Base-by-base conservation (phyloP, 495 filamentous ascomycete species). In the Corynascus novoguineensis region DNA sequence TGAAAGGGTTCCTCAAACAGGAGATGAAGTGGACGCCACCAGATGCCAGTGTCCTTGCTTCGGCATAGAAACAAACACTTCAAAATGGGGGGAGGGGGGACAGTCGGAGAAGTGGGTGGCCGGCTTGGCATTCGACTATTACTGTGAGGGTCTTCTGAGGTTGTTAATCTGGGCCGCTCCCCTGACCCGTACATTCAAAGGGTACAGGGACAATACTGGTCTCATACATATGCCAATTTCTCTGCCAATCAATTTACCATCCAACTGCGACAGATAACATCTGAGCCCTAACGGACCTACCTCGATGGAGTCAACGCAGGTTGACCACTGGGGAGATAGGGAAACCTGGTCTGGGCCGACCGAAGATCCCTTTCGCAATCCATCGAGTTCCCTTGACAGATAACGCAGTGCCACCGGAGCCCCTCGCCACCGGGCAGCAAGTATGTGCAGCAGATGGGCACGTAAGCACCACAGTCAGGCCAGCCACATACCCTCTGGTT, bases 1-100 rank as follows among this genome's bases (percentile, higher is more conserved):
- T 66, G 32, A 60, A 64, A 41, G 45, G 10, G 50, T 64, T 66
- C 37, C 38, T 66, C 27, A 52, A 51, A 61, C 29, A 56, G 31
- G 64, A 66, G 58, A 55, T 66, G 58, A 17, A 40, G 15, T 66
- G 64, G 64, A 31, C 22, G 29, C 49, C 31, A 58, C 71, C 58
- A 64, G 68, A 69, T 3, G 34, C 31, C 9, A 38, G 19, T 22
- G 34, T 7, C 24, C 4, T 12, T 24, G 29, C 29, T 28, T n/a
- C 24, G 0, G 15, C 12, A 0, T 3, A 21, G 1, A n/a, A 22
- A 19, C 19, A 35, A 12, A 15, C 31, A 3, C 47, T 50, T n/a
- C 12, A 28, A n/a, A 1, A 11, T 50, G 24, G 44, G 5, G 19
- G 24, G 40, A 14, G 8, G n/a, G n/a, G n/a, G n/a, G n/a, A n/a